These are phyloP conservation scores for Aspergillus unguis DNA, from an alignment of 2,329 filamentous ascomycete genomes.

Conservation along the genomic window DNA sequence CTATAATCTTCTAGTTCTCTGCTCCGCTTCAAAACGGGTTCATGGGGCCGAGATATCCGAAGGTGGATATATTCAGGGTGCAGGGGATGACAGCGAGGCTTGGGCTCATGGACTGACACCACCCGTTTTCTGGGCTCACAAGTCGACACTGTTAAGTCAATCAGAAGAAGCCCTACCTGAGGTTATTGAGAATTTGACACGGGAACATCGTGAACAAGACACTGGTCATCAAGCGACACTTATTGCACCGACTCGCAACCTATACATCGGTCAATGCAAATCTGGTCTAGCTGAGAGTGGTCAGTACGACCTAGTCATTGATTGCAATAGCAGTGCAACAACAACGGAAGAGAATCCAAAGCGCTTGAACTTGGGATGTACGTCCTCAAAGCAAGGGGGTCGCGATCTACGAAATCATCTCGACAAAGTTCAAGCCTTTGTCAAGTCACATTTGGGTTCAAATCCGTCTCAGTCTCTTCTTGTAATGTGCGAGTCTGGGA, in stretches of 20 bases:
- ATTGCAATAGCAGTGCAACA: conserved; percentile 32
- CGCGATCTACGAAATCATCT: conserved; percentile 75
- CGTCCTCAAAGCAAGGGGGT: conserved; percentile 72
- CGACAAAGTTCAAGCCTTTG: conserved; percentile 59
- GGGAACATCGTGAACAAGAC: conserved; percentile 23
- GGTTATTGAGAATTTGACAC: conserved; percentile 48
- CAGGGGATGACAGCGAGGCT: conserved; percentile 89
- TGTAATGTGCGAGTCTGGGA: conserved; percentile 72
- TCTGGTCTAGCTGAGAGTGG: conserved; percentile 38
- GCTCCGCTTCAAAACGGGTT: conserved; percentile 75
- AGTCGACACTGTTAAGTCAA: conserved; percentile 57
- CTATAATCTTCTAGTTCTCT: conserved; percentile 74
- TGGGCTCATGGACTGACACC: conserved; percentile 84
- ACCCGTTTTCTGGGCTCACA: conserved; percentile 72
- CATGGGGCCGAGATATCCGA: conserved; percentile 65
- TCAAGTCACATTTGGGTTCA: conserved; percentile 34
- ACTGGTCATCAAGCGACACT: conserved; percentile 24
- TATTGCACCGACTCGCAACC: conserved; percentile 39
- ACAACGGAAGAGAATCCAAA: conserved; percentile 38
- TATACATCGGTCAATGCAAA: conserved; percentile 29
- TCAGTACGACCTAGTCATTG: conserved; percentile 45
- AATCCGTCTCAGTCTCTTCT: conserved; percentile 43
- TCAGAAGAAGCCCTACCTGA: conserved; percentile 62
- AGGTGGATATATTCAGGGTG: conserved; percentile 84
- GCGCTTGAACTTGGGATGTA: conserved; percentile 59